Percentiles rank a stretch among this genome's conserved stretches.
phyloP scores from a whole-genome alignment of 176 grass and related monocot species.

The Elaeis guineensis region DNA sequence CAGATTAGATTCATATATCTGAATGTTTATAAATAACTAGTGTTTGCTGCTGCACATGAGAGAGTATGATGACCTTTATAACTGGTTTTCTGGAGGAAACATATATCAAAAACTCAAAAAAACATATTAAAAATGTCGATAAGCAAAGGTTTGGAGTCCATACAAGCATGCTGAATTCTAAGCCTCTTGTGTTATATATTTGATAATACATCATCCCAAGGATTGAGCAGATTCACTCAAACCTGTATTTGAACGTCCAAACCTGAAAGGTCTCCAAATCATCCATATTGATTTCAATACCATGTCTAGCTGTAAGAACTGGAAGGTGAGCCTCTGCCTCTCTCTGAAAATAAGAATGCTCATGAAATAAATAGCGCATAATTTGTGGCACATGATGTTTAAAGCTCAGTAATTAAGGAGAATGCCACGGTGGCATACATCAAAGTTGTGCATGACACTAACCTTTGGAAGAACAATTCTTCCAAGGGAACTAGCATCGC shows the following conservation, averaged over 20 bases:
- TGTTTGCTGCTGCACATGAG: too few species aligned
- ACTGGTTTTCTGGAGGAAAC: too few species aligned
- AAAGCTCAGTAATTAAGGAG: background rate
- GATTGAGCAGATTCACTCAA: background rate
- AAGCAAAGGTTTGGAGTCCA: too few species aligned
- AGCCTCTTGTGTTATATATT: background rate
- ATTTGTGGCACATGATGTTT: background rate
- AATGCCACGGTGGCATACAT: too few species aligned
- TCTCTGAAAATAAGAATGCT: slow-evolving; percentile 34
- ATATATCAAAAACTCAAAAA: too few species aligned
- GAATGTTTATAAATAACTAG: too few species aligned
- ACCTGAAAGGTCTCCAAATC: slow-evolving; percentile 59
- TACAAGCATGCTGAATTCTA: too few species aligned
- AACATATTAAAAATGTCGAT: too few species aligned
- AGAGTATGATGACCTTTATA: too few species aligned
- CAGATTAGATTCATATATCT: too few species aligned
- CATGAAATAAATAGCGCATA: background rate
- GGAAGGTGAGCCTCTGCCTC: slow-evolving; percentile 77
- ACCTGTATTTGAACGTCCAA: slow-evolving; percentile 98
- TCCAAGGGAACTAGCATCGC: slow-evolving; percentile 77
- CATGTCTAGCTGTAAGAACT: slow-evolving; percentile 50
- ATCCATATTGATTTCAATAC: slow-evolving; percentile 60
- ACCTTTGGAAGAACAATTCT: slow-evolving; percentile 96
- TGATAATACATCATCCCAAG: background rate
- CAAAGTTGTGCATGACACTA: slow-evolving; percentile 4